Conservation (phyloP, 768 basidiomycete genomes). For the Hypsizygus marmoreus region DNA sequence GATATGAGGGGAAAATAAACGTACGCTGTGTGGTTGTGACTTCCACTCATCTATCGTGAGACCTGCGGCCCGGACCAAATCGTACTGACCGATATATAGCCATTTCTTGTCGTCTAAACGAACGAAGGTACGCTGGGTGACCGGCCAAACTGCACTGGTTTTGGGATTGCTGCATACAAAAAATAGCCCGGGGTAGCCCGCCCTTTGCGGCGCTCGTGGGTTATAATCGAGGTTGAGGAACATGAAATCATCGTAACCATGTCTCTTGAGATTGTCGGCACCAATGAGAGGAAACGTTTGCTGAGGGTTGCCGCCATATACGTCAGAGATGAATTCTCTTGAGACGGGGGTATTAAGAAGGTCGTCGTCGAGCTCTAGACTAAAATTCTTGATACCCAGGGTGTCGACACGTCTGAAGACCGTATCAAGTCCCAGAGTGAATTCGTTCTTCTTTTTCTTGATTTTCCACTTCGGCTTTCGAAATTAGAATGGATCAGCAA, state of each 20-base stretch:
- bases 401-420: slow-evolving; percentile 12
- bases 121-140: no score
- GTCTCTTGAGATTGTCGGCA: slow-evolving; percentile 15
- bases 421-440: slow-evolving; percentile 2
- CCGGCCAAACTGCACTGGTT: no score
- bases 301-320: slow-evolving; percentile 26
- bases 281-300: slow-evolving; percentile 9
- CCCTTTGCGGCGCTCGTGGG: slow-evolving; percentile 28
- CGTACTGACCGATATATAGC: no score
- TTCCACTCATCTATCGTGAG: no score
- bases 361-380: not conserved
- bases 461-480: slow-evolving; percentile 10
- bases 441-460: slow-evolving; percentile 6
- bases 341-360: slow-evolving; percentile 5
- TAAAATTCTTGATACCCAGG: slow-evolving; percentile 4
- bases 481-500: not conserved
- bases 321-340: slow-evolving; percentile 18
- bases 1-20: no score
- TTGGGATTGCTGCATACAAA: no score
- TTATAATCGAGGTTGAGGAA: slow-evolving; percentile 25
- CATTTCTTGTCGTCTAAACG: no score
- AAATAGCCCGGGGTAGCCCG: slow-evolving; percentile 32
- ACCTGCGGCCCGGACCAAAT: no score
- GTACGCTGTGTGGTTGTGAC: no score
- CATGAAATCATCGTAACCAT: slow-evolving; percentile 31